Base-by-base conservation (phyloP, 306 rosid genomes). In the Sicyos baderoa region DNA sequence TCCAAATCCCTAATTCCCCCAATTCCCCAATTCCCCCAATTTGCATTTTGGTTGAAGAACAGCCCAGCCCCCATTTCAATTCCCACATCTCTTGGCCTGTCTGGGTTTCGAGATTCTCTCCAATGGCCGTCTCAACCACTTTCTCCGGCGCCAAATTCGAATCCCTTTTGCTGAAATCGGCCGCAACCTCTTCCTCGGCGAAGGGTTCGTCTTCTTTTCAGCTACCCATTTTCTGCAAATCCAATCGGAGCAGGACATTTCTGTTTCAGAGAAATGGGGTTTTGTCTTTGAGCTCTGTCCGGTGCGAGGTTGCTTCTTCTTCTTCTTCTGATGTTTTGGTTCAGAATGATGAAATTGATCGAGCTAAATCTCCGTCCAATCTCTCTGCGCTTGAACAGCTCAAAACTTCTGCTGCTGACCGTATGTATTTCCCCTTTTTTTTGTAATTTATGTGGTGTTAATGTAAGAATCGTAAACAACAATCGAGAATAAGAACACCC, bases 341-440 rank as follows among this genome's bases (percentile, higher is more conserved):
- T 35, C 42, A 77, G 79, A 54, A 53, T 47, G 76, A 72, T 47
- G 76, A 54, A 47, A 18, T 72, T 48, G 76, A 66, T 66, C 78
- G 48, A 65, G 60, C 15, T 11, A 79, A 52, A 53, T 63, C 53
- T 53, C 59, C 53, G 49, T 77, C 58, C 53, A 73, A 73, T 59
- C 35, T 88, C 70, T 90, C 99, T 18, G 84, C 97, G 77, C 99
- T 93, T 53, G 90, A 90, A 77, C 99, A 77, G 79, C 97, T 90
- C 75, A 93, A 93, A 79, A 76, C 96, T 73, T 89, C 94, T 73
- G 90, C 91, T 11, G 86, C 84, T 77, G 97, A 88, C 79, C 86
- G 99, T 93, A 81, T 5, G 86, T 74, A 14, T 22, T 44, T 60
- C 2, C 69, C 40, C 2, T 29, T 1, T 29, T 1, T 5, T 35